Evolutionary conservation across 106 monocot species (phyloP), one percentile per base, ranked within the genome.

Genomic region (Dioscorea dumetorum): DNA sequence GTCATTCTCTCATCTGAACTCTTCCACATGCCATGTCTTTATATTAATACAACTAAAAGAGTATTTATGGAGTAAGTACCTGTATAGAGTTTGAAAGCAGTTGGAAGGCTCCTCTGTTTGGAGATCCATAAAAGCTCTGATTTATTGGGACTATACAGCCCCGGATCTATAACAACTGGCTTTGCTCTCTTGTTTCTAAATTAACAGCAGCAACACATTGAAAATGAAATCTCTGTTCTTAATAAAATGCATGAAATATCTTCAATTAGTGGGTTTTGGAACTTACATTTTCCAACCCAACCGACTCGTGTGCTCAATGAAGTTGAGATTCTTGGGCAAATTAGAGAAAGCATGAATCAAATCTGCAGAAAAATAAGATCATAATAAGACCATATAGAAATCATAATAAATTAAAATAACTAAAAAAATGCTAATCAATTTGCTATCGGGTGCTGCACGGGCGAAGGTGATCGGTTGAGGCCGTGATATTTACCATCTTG

Each of bases 401-500:
- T 51, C 4, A 52, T 32, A 61, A 3, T 13, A 0, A 61, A 17
- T 17, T 63, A 33, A 28, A 19, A 22, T 28, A 3, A 28, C 28
- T 28, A 18, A 63, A 33, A n/a, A 34, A 63, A 28, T 63, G 8
- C 12, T 0, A 19, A 35, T 64, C 19, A 32, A 12, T 63, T 54
- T 33, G 31, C 23, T 60, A 69, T 35, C 76, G n/a, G n/a, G n/a
- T n/a, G n/a, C n/a, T n/a, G n/a, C n/a, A n/a, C n/a, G n/a, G n/a
- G n/a, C n/a, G n/a, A n/a, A n/a, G n/a, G n/a, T n/a, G n/a, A n/a
- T n/a, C n/a, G n/a, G n/a, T n/a, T n/a, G n/a, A n/a, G n/a, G n/a
- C n/a, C n/a, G n/a, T n/a, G n/a, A n/a, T n/a, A n/a, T n/a, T 77
- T 79, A 86, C 93, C 89, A 79, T 94, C 94, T 78, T 94, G 94